Base-by-base conservation (phyloP, 768 basidiomycete genomes). In the Lactarius sp. region DNA sequence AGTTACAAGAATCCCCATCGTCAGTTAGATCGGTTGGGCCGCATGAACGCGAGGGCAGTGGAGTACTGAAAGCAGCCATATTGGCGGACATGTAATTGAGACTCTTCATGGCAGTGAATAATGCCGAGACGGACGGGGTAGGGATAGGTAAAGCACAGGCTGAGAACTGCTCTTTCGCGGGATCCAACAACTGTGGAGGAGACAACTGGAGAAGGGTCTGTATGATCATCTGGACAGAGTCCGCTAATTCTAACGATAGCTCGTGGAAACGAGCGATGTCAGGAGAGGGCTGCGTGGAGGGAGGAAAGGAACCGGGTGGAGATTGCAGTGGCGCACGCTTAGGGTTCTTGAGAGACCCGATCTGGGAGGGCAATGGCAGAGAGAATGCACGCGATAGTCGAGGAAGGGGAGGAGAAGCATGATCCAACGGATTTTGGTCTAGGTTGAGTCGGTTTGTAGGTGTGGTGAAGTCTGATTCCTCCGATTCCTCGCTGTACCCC, bases 31-130 rank as follows among this genome's bases (percentile, higher is more conserved):
- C 47, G 22, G 64, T 27, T 34, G 56, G 55, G 14, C 68, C 60
- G 18, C 62, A 60, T 4, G 68, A 22, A 5, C 4, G 39, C 9
- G 59, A 54, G 39, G 65, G 64, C 49, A 60, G 59, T 36, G 71
- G 67, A 1, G 67, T 34, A 68, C 68, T 76, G 69, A 87, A 80
- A 12, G 81, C 74, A 6, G 79, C 71, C 84, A 92, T 85, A 72
- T 92, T 89, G n/a, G 90, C 91, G 5, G 92, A 92, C 67, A 97
- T 83, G 71, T 91, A 96, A 73, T 96, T 96, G 67, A 98, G 83
- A 68, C 88, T 90, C 76, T 94, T 93, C 91, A 97, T 92, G 44
- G 88, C 83, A 18, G 91, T 92, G 73, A 97, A 84, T 73, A 98
- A 80, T 44, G 92, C 91, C 18, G 91, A 90, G 75, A 98, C 81